Evolutionary conservation across 2,329 filamentous ascomycete species (phyloP).

Genomic region (Decorospora gaudefroyi): DNA sequence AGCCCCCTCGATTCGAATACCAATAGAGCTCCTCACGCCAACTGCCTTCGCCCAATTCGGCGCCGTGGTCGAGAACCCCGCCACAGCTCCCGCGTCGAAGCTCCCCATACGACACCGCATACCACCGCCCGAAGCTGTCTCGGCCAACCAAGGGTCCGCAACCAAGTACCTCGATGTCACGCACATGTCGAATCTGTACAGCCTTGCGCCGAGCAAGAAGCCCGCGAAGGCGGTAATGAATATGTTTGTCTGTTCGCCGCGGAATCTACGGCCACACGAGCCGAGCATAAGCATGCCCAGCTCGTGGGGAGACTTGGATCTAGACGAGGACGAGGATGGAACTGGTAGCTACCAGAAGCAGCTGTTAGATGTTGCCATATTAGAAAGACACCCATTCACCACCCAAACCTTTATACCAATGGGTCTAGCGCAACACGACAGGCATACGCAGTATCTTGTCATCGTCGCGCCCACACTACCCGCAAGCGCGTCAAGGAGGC

Average conservation of each 20-base stretch:
- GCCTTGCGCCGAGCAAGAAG: constrained; percentile 63
- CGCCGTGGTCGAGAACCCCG: constrained; percentile 76
- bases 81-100: constrained; percentile 52
- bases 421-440: constrained; percentile 56
- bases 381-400: constrained; percentile 93
- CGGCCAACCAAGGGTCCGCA: constrained; percentile 84
- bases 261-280: constrained; percentile 55
- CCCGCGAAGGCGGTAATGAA: constrained; percentile 70
- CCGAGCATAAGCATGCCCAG: constrained; percentile 44
- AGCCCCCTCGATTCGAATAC: constrained; percentile 54
- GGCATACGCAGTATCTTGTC: constrained; percentile 69
- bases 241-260: constrained; percentile 84
- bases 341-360: constrained; percentile 29
- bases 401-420: constrained; percentile 91
- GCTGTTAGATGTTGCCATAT: constrained; percentile 69
- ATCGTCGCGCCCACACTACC: constrained; percentile 81
- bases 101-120: constrained; percentile 56
- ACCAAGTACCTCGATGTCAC: constrained; percentile 84
- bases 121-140: constrained; percentile 54
- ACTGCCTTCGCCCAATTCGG: constrained; percentile 78
- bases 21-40: constrained; percentile 68
- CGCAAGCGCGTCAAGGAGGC: constrained; percentile 43
- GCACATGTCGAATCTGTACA: constrained; percentile 71
- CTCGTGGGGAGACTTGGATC: constrained; percentile 42
- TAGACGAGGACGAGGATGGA: constrained; percentile 40